phyloP scores from a whole-genome alignment of 768 basidiomycete genomes.

The Boletus subcaerulescens region DNA sequence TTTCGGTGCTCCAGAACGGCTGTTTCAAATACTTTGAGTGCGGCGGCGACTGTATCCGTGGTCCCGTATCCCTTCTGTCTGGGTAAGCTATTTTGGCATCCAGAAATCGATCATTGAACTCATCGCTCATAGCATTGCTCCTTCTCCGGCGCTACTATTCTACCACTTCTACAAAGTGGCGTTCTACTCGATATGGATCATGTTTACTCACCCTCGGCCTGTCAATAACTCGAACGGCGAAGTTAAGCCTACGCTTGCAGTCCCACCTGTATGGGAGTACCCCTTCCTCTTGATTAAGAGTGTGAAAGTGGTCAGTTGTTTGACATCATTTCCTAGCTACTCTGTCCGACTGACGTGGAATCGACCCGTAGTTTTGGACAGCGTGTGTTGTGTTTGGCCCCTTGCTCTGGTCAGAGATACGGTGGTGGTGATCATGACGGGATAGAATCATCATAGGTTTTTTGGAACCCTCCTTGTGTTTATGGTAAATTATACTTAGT shows the following conservation, averaged over 20 bases:
- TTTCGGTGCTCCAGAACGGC: conserved; percentile 67
- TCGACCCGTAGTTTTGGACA: conserved; percentile 73
- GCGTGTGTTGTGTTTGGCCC: conserved; percentile 90
- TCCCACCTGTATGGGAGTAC: conserved; percentile 58
- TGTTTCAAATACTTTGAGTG: conserved; percentile 98
- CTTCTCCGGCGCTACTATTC: conserved; percentile 76
- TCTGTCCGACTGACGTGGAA: not conserved
- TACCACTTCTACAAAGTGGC: conserved; percentile 96
- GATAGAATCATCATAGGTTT: not conserved
- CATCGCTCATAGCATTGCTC: conserved; percentile 54
- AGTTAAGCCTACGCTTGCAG: conserved; percentile 39
- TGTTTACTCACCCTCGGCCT: conserved; percentile 66
- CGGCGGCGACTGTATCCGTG: conserved; percentile 85
- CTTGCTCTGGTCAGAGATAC: conserved; percentile 82
- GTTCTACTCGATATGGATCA: conserved; percentile 87
- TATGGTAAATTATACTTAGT: conserved; percentile 7
- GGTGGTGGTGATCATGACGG: conserved; percentile 53
- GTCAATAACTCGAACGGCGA: not conserved
- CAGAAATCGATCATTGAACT: not conserved
- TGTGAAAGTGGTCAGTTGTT: conserved; percentile 66
- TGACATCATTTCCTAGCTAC: not conserved
- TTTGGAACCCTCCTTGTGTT: not conserved
- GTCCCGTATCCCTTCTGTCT: conserved; percentile 86
- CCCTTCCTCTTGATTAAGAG: conserved; percentile 62
- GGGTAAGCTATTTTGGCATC: conserved; percentile 53